Percentiles rank a stretch among this genome's conserved stretches.
These are phyloP conservation scores for Monoraphidium neglectum DNA, from an alignment of 139 green algal genomes.

Conservation along the genomic window DNA sequence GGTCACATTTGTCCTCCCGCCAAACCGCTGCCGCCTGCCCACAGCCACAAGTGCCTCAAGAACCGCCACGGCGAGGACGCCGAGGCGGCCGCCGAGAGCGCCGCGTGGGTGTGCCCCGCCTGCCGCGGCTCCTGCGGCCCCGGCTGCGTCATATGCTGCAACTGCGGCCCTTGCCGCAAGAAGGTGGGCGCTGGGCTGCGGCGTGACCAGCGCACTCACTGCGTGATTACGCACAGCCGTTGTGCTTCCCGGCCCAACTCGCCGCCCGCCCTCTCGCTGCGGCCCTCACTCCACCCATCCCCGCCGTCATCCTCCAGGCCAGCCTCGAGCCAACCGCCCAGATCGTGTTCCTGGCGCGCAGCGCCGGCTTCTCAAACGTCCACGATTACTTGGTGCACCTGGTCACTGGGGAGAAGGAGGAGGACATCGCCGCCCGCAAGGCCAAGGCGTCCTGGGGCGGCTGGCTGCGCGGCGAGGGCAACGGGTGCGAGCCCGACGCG, in stretches of 20 bases:
- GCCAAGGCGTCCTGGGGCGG: constrained; percentile 45
- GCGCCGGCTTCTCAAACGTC: constrained; percentile 73
- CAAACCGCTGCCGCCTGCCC: background rate
- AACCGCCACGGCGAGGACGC: constrained; percentile 84
- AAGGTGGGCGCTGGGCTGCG: constrained; percentile 36
- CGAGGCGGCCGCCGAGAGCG: constrained; percentile 46
- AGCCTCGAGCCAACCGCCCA: constrained; percentile 70
- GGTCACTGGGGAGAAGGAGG: constrained; percentile 47
- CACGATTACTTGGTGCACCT: constrained; percentile 84
- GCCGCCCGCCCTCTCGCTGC: background rate
- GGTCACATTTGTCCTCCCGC: no score
- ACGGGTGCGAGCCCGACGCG: constrained; percentile 4
- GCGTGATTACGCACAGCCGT: background rate
- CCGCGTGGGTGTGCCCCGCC: constrained; percentile 71
- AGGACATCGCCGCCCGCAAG: constrained; percentile 59
- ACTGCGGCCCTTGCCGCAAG: constrained; percentile 85
- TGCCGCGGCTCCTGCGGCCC: constrained; percentile 76
- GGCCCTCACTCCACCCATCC: background rate
- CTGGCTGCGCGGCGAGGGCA: constrained; percentile 40
- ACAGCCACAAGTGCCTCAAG: constrained; percentile 71
- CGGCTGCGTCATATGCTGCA: constrained; percentile 80
- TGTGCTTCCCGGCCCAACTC: background rate
- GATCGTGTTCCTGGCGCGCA: constrained; percentile 53
- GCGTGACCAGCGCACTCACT: background rate
- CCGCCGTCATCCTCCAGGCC: constrained; percentile 30